Evolutionary conservation across 768 basidiomycete species (phyloP).

Genomic region (Tulasnella sp.): DNA sequence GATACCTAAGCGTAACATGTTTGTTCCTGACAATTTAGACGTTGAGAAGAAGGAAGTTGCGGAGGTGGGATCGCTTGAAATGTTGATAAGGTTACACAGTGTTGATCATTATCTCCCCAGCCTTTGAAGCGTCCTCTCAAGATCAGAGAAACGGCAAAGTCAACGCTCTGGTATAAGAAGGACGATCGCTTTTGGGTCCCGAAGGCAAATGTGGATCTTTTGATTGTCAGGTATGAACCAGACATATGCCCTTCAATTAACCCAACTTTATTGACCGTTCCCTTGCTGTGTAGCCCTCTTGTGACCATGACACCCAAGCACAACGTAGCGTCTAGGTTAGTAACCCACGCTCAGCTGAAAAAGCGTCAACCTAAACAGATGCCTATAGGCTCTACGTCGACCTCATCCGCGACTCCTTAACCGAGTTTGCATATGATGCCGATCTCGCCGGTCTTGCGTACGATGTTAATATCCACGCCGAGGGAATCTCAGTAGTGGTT

Average conservation of each 20-base stretch:
- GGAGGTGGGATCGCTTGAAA: slow-evolving; percentile 45
- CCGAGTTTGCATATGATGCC: slow-evolving; percentile 89
- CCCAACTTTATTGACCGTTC: not conserved
- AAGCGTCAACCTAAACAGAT: not conserved
- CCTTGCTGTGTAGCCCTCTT: slow-evolving; percentile 35
- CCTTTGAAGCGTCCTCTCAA: slow-evolving; percentile 70
- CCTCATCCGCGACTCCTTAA: slow-evolving; percentile 81
- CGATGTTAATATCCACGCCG: slow-evolving; percentile 55
- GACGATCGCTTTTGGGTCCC: slow-evolving; percentile 97
- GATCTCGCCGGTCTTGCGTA: slow-evolving; percentile 85
- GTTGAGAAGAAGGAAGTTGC: slow-evolving; percentile 69
- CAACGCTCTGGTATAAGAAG: slow-evolving; percentile 91
- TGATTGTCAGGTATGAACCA: slow-evolving; percentile 60
- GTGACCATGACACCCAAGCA: slow-evolving; percentile 53
- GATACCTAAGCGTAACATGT: slow-evolving; percentile 82
- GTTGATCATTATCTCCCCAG: slow-evolving; percentile 40
- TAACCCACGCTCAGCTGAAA: slow-evolving; percentile 19
- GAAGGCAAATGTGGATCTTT: slow-evolving; percentile 71
- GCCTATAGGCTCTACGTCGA: slow-evolving; percentile 65
- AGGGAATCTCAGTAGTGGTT: slow-evolving; percentile 63
- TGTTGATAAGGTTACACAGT: not conserved
- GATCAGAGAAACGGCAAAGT: slow-evolving; percentile 64
- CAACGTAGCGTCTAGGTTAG: slow-evolving; percentile 67
- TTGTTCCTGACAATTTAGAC: slow-evolving; percentile 81
- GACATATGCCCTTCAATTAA: not conserved